Evolutionary conservation across 306 rosid genomes (phyloP).

Genomic region (Abrus pulchellus): DNA sequence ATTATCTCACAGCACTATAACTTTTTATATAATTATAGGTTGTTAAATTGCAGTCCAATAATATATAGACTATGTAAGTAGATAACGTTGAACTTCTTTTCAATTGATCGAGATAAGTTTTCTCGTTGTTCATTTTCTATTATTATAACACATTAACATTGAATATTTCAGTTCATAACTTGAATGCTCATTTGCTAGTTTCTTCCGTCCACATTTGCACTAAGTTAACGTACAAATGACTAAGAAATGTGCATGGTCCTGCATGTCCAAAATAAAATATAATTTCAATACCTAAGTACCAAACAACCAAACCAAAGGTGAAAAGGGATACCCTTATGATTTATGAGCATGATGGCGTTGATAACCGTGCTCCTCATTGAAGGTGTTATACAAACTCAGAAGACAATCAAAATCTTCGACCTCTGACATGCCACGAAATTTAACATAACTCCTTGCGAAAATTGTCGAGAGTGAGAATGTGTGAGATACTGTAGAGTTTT

Average conservation of each 20-base stretch:
- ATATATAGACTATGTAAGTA: neutral
- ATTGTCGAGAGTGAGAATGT: neutral
- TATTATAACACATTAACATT: neutral
- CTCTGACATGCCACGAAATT: conserved; percentile 2
- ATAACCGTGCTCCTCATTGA: conserved; percentile 20
- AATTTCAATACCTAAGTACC: neutral
- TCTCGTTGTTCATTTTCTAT: neutral
- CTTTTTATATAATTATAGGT: neutral
- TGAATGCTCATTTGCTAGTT: neutral
- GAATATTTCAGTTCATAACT: neutral
- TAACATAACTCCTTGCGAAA: neutral
- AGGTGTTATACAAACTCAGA: conserved; percentile 3
- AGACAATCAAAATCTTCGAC: conserved; percentile 7
- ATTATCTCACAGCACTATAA: neutral
- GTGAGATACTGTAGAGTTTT: neutral
- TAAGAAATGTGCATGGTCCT: neutral
- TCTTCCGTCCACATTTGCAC: neutral
- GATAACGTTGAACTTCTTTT: neutral
- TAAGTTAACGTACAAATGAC: neutral
- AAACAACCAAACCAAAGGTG: neutral
- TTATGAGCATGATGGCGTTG: conserved; percentile 10
- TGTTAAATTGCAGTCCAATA: neutral
- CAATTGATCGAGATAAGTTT: neutral
- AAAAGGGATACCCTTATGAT: neutral
- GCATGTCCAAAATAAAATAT: neutral